phyloP scores from a whole-genome alignment of 345 rosid species.

The Atalantia buxifolia region DNA sequence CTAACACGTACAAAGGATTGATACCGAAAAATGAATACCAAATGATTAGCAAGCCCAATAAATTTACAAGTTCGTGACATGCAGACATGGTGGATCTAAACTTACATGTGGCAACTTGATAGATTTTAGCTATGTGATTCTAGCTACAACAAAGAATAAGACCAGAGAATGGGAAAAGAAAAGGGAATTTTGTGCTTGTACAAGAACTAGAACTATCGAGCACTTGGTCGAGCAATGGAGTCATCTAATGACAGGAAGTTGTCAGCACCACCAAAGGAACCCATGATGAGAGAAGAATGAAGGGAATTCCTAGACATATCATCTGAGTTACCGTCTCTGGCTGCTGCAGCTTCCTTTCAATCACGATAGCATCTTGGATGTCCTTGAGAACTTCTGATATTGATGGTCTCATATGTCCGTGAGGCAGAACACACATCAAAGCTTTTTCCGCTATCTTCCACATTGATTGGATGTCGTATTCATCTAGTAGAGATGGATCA shows the following conservation, averaged over 20 bases:
- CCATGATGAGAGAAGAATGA: constrained; percentile 63
- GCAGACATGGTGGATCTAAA: no score
- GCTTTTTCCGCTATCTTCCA: constrained; percentile 99
- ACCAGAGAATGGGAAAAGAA: background rate
- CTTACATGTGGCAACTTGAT: background rate
- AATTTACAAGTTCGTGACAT: constrained; percentile 1
- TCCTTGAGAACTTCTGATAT: constrained; percentile 95
- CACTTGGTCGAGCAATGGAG: constrained; percentile 54
- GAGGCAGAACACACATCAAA: constrained; percentile 82
- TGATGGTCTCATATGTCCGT: constrained; percentile 88
- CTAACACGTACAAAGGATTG: background rate
- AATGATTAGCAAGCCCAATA: background rate
- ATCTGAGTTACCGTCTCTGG: constrained; percentile 69
- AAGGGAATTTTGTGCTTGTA: constrained; percentile 13
- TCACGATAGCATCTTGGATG: constrained; percentile 81
- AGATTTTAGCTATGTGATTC: constrained; percentile 4
- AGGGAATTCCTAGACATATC: constrained; percentile 66
- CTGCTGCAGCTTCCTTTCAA: constrained; percentile 57
- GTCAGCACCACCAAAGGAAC: constrained; percentile 47
- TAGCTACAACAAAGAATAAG: constrained; percentile 17
- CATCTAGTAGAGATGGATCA: constrained; percentile 61
- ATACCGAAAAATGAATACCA: background rate
- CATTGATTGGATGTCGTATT: constrained; percentile 89
- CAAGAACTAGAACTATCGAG: constrained; percentile 47
- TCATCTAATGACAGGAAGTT: constrained; percentile 59